Evolutionary conservation across 768 basidiomycete genomes (phyloP), one percentile per base, ranked within the genome.

Genomic region (Mycena latifolia): DNA sequence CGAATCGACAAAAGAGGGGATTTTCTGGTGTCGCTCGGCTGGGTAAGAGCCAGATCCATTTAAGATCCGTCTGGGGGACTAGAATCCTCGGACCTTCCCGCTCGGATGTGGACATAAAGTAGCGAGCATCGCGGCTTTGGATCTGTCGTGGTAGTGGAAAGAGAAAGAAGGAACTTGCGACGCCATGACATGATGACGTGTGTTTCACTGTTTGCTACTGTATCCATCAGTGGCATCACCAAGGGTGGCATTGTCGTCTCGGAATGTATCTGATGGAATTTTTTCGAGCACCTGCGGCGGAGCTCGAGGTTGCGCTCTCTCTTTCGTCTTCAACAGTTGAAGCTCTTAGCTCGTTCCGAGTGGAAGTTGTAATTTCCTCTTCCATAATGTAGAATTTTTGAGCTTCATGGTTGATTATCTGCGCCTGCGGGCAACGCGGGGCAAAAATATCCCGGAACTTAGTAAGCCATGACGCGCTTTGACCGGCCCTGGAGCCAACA

Each of bases 91-190:
- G 58, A 60, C 47, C 58, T 60, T 60, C 58, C 58, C 58, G 58
- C 58, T 60, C 58, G 58, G 14, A 22, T 25, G 37, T 39, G 46
- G 58, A 48, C 37, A 47, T 24, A 39, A 12, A 28, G 48, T 60
- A 60, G 51, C 58, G 58, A 60, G 58, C 58, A 51, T 60, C 27
- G 58, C 48, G 58, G 58, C 58, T 60, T 63, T 47, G 61, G 53
- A 48, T 63, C 53, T 55, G 52, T 61, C 61, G 60, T 52, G 51
- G 61, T 45, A 29, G 41, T 20, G 4, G 27, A 10, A 41, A 29
- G 35, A 50, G 24, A 46, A 25, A n/a, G n/a, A n/a, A n/a, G n/a
- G n/a, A 46, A 46, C 3, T 14, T 15, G 5, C 12, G n/a, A n/a
- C n/a, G n/a, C n/a, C n/a, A n/a, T n/a, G n/a, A n/a, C 14, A 11